These are phyloP conservation scores for Sporothrix inflata DNA, from an alignment of 2,329 filamentous ascomycete genomes.

Conservation along the genomic window DNA sequence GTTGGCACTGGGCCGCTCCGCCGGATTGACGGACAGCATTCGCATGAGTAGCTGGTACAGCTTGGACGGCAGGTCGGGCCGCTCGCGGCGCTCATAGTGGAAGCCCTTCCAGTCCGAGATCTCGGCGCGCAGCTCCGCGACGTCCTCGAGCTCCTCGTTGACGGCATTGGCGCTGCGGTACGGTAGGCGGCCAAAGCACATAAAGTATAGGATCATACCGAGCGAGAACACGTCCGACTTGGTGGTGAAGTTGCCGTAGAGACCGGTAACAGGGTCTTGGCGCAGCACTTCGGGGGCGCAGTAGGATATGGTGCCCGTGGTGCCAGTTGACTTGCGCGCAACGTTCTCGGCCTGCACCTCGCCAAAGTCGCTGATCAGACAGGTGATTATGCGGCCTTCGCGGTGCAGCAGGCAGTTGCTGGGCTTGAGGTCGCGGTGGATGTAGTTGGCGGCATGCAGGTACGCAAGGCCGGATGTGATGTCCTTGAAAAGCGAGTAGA, in stretches of 20 bases:
- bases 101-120: constrained; percentile 89
- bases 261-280: constrained; percentile 65
- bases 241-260: constrained; percentile 89
- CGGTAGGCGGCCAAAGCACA: constrained; percentile 90
- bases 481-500: constrained; percentile 95
- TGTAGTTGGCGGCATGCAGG: constrained; percentile 87
- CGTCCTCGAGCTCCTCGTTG: constrained; percentile 88
- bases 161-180: constrained; percentile 82
- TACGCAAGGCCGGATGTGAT: constrained; percentile 91
- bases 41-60: constrained; percentile 84
- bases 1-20: constrained; percentile 77
- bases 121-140: constrained; percentile 81
- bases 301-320: constrained; percentile 95
- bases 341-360: constrained; percentile 88
- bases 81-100: constrained; percentile 71
- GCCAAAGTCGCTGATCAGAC: constrained; percentile 96
- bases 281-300: constrained; percentile 92
- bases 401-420: constrained; percentile 90
- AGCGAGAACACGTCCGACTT: constrained; percentile 99
- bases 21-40: constrained; percentile 76
- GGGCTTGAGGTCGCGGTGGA: constrained; percentile 94
- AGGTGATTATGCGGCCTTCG: constrained; percentile 70
- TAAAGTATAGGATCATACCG: constrained; percentile 97
- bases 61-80: constrained; percentile 81
- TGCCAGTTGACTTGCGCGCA: constrained; percentile 84